Evolutionary conservation across 805 yeast species (phyloP), one percentile per base, ranked within the genome.

Genomic region (Suhomyces sp.): DNA sequence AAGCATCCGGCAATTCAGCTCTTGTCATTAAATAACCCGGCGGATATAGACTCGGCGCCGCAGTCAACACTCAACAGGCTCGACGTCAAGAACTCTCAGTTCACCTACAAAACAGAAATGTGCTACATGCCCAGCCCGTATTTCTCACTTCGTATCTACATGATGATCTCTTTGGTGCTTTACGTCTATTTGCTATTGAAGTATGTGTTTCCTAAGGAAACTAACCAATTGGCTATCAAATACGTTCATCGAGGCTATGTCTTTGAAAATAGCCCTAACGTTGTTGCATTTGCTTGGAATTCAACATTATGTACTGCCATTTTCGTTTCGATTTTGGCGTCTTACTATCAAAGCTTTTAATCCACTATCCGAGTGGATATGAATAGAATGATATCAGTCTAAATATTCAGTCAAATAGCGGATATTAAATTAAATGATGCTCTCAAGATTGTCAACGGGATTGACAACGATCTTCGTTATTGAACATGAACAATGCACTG

Each of bases 1-100:
- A 69, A 75, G 48, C 75, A 76, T 49, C 99, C 99, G 0, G 98
- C 96, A 0, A 80, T 91, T 44, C 97, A 94, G 64, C 66, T 94
- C 47, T 68, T 94, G 5, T 83, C 97, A 0, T 73, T 94, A 43
- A 67, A 77, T 60, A 78, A 80, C 57, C 82, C 84, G 6, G 47
- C 58, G 21, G 65, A 61, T 41, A 51, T 58, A 1, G 4, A 15
- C 12, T 27, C n/a, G n/a, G 31, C 12, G 6, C 20, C 40, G 9
- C 40, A 15, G 40, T 17, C 40, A 4, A 35, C 4, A 5, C 12
- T 35, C 4, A 46, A 46, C n/a, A 37, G 35, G 8, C 22, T 46
- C 2, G 29, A 21, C 6, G 10, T 22, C 4, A 46, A 35, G 13
- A 10, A 31, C 9, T 33, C 48, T 13, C 24, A 13, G 12, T 46